phyloP scores from a whole-genome alignment of 768 basidiomycete species.

The Hygrocybe punicea region DNA sequence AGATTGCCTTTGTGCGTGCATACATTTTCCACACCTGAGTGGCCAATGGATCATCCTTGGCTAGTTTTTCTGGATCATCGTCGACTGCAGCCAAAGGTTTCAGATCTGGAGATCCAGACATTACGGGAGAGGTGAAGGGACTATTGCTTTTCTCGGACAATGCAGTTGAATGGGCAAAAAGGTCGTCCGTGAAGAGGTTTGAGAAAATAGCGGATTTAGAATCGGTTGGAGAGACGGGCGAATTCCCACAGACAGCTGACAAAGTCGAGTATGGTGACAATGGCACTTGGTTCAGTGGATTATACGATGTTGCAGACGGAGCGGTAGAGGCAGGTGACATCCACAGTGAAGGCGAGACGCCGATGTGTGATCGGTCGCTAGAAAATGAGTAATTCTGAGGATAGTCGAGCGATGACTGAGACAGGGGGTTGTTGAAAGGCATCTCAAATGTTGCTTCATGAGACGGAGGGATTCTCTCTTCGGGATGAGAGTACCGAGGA shows the following conservation, averaged over 20 bases:
- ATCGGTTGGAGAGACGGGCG: constrained; percentile 49
- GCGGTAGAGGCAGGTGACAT: constrained; percentile 68
- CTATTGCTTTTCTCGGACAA: constrained; percentile 45
- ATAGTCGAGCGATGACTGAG: constrained; percentile 1
- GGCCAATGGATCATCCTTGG: constrained; percentile 85
- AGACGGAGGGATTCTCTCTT: not conserved
- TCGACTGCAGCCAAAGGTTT: constrained; percentile 44
- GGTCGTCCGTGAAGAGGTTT: constrained; percentile 67
- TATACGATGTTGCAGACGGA: constrained; percentile 41
- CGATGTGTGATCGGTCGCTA: constrained; percentile 50
- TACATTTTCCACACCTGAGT: constrained; percentile 99
- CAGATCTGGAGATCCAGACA: constrained; percentile 69
- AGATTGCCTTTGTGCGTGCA: constrained; percentile 78
- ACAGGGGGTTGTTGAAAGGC: not conserved
- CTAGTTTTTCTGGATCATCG: constrained; percentile 60
- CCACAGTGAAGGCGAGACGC: constrained; percentile 76
- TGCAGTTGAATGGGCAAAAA: constrained; percentile 45
- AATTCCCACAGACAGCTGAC: constrained; percentile 40
- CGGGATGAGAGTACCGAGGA: not conserved
- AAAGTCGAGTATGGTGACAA: constrained; percentile 34
- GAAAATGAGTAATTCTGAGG: constrained; percentile 22
- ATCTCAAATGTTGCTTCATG: not conserved
- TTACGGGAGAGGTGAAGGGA: constrained; percentile 60
- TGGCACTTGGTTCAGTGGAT: constrained; percentile 36
- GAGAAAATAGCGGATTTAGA: constrained; percentile 63